phyloP scores from a whole-genome alignment of 1,139 yeast genomes.

The Hanseniaspora gamundiae region DNA sequence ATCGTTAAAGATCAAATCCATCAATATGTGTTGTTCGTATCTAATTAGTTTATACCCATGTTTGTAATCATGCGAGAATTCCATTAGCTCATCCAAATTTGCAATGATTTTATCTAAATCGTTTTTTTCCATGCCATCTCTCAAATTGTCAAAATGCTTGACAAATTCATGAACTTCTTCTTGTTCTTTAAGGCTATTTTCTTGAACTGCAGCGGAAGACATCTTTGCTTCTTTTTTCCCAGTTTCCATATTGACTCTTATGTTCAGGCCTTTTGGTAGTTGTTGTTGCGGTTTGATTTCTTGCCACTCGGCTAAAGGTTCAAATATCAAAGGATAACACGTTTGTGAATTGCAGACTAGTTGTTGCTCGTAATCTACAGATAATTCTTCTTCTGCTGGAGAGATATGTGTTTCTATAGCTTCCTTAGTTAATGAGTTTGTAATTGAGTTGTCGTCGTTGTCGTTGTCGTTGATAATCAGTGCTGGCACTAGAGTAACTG shows the following conservation, averaged over 20 bases:
- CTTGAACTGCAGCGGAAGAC: slow-evolving; percentile 10
- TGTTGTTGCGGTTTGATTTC: slow-evolving; percentile 52
- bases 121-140: slow-evolving; percentile 9
- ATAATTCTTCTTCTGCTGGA: slow-evolving; percentile 3
- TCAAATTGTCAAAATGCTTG: slow-evolving; percentile 2
- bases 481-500: not conserved
- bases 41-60: slow-evolving; percentile 22
- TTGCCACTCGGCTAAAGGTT: slow-evolving; percentile 59
- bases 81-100: slow-evolving; percentile 20
- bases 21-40: slow-evolving; percentile 19
- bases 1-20: slow-evolving; percentile 11
- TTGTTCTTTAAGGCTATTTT: slow-evolving; percentile 12
- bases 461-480: not conserved
- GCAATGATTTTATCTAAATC: slow-evolving; percentile 13
- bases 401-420: too few relatives aligned
- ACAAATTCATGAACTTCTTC: slow-evolving; percentile 6
- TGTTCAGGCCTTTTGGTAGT: slow-evolving; percentile 70
- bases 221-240: slow-evolving; percentile 57
- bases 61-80: slow-evolving; percentile 24
- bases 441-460: not conserved
- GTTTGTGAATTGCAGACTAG: slow-evolving; percentile 38
- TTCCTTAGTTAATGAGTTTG: not conserved
- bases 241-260: slow-evolving; percentile 57
- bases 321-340: slow-evolving; percentile 55
- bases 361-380: slow-evolving; percentile 12